Conservation (phyloP, 129 eudicot species). For the Lactuca saligna region DNA sequence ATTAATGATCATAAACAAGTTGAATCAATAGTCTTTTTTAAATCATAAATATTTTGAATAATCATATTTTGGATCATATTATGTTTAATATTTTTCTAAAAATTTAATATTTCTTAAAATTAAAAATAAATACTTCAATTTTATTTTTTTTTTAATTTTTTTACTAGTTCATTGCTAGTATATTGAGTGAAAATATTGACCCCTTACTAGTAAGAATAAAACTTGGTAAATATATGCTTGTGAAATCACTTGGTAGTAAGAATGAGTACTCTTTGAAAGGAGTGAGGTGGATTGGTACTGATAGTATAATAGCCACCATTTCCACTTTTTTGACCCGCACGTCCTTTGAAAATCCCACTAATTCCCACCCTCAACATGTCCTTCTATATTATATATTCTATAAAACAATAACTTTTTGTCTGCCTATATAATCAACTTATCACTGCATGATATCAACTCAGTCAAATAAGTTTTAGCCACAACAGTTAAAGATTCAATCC, state of each 20-base stretch:
- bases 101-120: too few species aligned
- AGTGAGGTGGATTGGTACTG: constrained; percentile 8
- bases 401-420: constrained; percentile 5
- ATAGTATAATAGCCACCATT: constrained; percentile 30
- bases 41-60: too few species aligned
- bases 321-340: constrained; percentile 47
- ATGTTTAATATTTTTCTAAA: too few species aligned
- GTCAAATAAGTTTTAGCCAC: not conserved
- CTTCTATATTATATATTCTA: not conserved
- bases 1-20: too few species aligned
- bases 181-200: too few species aligned
- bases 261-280: not conserved
- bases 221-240: not conserved
- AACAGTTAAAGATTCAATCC: not conserved
- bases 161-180: too few species aligned
- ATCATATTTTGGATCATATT: too few species aligned
- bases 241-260: not conserved
- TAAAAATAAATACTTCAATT: too few species aligned
- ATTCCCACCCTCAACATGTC: constrained; percentile 7
- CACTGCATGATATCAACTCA: constrained; percentile 1
- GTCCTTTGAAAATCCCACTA: constrained; percentile 37
- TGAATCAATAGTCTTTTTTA: too few species aligned
- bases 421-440: constrained; percentile 20
- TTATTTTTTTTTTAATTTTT: too few species aligned
- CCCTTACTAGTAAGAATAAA: too few species aligned